Percentiles rank a stretch among this genome's conserved stretches.
These are phyloP conservation scores for Juglanconis sp. DNA, from an alignment of 2,329 filamentous ascomycete species.

Conservation along the genomic window DNA sequence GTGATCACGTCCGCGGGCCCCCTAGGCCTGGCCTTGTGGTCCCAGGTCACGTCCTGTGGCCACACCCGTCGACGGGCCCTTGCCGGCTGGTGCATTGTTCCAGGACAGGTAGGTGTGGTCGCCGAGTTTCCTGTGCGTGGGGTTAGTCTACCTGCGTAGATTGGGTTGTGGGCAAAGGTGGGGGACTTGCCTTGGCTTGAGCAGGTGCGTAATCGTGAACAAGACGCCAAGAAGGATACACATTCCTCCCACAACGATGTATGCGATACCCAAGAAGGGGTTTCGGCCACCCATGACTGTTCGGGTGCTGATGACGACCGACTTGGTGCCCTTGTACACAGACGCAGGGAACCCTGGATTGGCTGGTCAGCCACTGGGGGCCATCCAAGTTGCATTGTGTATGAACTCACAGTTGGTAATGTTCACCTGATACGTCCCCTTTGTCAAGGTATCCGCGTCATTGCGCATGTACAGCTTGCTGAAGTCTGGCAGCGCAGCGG, in stretches of 20 bases:
- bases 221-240: conserved; percentile 85
- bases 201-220: conserved; percentile 86
- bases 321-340: conserved; percentile 82
- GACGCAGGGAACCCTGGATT: conserved; percentile 72
- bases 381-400: neutral
- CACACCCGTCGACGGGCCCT: conserved; percentile 41
- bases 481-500: conserved; percentile 88
- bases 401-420: conserved; percentile 71
- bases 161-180: neutral
- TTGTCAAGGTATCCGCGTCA: conserved; percentile 62
- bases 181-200: conserved; percentile 74
- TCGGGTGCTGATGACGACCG: conserved; percentile 81
- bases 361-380: conserved; percentile 13
- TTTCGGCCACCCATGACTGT: conserved; percentile 95
- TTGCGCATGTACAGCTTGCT: conserved; percentile 90
- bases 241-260: conserved; percentile 87
- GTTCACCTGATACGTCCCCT: conserved; percentile 72
- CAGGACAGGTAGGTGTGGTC: conserved; percentile 97
- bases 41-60: conserved; percentile 56
- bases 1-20: conserved; percentile 5
- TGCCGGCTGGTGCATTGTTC: conserved; percentile 62
- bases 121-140: conserved; percentile 76
- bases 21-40: conserved; percentile 17
- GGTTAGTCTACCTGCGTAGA: conserved; percentile 1
- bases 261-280: conserved; percentile 92